A percentile compares a stretch with the other conserved stretches of the same genome.
Evolutionary conservation across 2,329 filamentous ascomycete genomes (phyloP).

Genomic region (Botrytis hyacinthi): DNA sequence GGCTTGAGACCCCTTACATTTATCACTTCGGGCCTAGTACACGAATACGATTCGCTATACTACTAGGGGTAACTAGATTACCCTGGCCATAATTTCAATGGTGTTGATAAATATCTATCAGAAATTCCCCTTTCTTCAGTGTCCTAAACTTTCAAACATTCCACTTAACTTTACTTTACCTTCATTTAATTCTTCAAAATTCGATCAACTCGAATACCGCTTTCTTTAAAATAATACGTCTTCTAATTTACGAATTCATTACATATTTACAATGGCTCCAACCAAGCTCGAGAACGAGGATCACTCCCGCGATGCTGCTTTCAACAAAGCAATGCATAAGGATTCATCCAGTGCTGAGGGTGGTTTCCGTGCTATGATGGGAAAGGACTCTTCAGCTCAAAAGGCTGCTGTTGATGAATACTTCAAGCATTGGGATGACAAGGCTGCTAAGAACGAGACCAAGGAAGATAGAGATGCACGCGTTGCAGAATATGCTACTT

Average conservation of each 20-base stretch:
- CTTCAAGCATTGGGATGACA: slow-evolving; percentile 96
- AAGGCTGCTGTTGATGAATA: slow-evolving; percentile 84
- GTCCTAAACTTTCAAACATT: background rate
- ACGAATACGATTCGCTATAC: slow-evolving; percentile 18
- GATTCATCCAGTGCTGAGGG: slow-evolving; percentile 64
- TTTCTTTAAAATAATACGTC: slow-evolving; percentile 10
- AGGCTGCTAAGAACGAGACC: slow-evolving; percentile 74
- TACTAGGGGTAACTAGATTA: slow-evolving; percentile 1
- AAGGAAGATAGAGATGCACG: slow-evolving; percentile 68
- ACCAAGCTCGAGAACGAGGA: slow-evolving; percentile 58
- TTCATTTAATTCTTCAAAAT: slow-evolving; percentile 11
- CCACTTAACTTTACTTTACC: slow-evolving; percentile 1
- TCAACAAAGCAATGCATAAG: slow-evolving; percentile 83
- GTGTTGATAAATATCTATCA: slow-evolving; percentile 13
- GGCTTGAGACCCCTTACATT: background rate
- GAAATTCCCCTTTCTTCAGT: slow-evolving; percentile 18
- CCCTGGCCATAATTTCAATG: slow-evolving; percentile 14
- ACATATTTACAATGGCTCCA: slow-evolving; percentile 17
- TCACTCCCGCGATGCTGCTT: slow-evolving; percentile 79
- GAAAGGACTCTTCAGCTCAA: slow-evolving; percentile 75
- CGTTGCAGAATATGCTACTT: slow-evolving; percentile 73
- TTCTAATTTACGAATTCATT: slow-evolving; percentile 16
- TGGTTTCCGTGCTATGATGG: slow-evolving; percentile 78
- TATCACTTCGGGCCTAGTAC: slow-evolving; percentile 2
- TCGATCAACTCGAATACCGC: slow-evolving; percentile 24